Evolutionary conservation across 495 filamentous ascomycete genomes (phyloP).

Genomic region (Neurospora terricola): DNA sequence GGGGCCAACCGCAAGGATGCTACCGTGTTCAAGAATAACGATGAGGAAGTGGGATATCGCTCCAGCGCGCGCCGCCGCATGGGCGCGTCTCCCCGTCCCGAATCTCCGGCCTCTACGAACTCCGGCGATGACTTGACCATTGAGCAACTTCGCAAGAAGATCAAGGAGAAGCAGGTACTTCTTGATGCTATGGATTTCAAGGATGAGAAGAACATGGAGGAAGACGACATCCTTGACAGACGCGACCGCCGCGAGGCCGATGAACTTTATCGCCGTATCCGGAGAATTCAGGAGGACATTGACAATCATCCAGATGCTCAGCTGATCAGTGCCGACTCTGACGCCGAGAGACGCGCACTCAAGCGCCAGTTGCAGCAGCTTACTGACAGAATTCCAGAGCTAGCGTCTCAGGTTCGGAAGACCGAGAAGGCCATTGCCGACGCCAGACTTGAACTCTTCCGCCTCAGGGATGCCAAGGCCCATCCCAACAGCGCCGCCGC

Average conservation of each 20-base stretch:
- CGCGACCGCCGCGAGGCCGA: slow-evolving; percentile 87
- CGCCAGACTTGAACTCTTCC: slow-evolving; percentile 86
- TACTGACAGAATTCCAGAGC: slow-evolving; percentile 81
- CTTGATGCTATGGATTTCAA: slow-evolving; percentile 97
- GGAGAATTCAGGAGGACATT: slow-evolving; percentile 94
- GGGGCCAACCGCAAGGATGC: slow-evolving; percentile 69
- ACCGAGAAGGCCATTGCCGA: slow-evolving; percentile 90
- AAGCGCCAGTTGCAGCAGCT: slow-evolving; percentile 81
- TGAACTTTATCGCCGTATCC: slow-evolving; percentile 83
- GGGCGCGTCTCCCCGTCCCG: slow-evolving; percentile 64
- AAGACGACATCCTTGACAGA: slow-evolving; percentile 86
- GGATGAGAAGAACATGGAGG: slow-evolving; percentile 79
- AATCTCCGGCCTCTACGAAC: slow-evolving; percentile 59
- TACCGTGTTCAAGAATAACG: slow-evolving; percentile 94
- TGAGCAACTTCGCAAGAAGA: slow-evolving; percentile 85
- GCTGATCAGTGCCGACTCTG: slow-evolving; percentile 63
- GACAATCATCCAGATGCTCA: slow-evolving; percentile 78
- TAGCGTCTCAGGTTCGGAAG: slow-evolving; percentile 84
- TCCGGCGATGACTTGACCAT: slow-evolving; percentile 72
- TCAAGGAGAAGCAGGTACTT: slow-evolving; percentile 88
- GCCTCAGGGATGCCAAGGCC: slow-evolving; percentile 83
- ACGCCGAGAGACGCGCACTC: slow-evolving; percentile 74
- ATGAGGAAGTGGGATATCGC: slow-evolving; percentile 78
- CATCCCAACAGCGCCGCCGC: slow-evolving; percentile 73
- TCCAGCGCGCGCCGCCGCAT: slow-evolving; percentile 88